Conservation (phyloP, 1,284 basidiomycete species). For the Fomitiporia mediterranea region DNA sequence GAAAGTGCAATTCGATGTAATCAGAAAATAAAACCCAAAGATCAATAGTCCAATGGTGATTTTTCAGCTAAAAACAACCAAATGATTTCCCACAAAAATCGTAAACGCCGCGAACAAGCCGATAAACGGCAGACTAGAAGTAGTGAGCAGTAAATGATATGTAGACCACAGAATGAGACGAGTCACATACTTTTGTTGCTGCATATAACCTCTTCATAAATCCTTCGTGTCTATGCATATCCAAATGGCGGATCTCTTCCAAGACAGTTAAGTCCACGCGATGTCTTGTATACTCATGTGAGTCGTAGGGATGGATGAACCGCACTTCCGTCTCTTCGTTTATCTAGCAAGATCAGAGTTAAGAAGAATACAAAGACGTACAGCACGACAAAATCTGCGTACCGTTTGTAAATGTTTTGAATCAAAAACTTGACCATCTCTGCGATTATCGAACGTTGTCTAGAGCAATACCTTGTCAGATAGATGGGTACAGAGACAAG, state of each 20-base stretch:
- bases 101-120: background rate
- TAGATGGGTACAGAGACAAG: background rate
- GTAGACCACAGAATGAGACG: background rate
- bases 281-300: background rate
- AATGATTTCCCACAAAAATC: background rate
- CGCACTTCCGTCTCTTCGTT: slow-evolving; percentile 1
- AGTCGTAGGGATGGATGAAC: background rate
- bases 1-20: background rate
- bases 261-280: background rate
- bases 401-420: slow-evolving; percentile 6
- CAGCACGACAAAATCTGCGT: background rate
- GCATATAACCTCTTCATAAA: background rate
- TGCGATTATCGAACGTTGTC: background rate
- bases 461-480: too few species aligned
- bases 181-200: background rate
- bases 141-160: background rate
- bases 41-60: background rate
- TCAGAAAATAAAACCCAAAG: background rate
- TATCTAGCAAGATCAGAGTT: background rate
- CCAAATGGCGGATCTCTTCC: background rate
- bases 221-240: background rate
- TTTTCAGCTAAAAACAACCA: background rate
- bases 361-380: background rate
- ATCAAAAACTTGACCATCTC: slow-evolving; percentile 5
- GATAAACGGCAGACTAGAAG: background rate